Percentiles rank a stretch among this genome's conserved stretches.
Evolutionary conservation across 2,329 filamentous ascomycete species (phyloP).

Genomic region (Curvularia sp.): DNA sequence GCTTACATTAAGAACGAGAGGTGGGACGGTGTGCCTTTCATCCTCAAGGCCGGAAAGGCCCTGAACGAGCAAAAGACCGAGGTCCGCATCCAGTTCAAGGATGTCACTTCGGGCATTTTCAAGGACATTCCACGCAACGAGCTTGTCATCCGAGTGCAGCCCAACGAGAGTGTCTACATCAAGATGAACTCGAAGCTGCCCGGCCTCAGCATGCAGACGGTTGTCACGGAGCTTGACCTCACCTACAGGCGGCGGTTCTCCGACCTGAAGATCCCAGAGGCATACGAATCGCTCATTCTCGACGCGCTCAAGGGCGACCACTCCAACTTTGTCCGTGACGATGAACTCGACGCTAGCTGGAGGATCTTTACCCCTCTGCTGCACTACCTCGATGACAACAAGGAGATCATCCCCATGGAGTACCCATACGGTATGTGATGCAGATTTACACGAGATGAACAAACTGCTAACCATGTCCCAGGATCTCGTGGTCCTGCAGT

Average conservation of each 20-base stretch:
- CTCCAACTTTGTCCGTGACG: slow-evolving; percentile 79
- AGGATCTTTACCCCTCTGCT: slow-evolving; percentile 97
- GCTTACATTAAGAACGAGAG: slow-evolving; percentile 99
- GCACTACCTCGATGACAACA: slow-evolving; percentile 98
- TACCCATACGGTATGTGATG: slow-evolving; percentile 88
- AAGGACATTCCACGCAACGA: slow-evolving; percentile 99
- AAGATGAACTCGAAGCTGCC: slow-evolving; percentile 99
- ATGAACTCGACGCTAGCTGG: slow-evolving; percentile 95
- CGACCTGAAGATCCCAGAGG: slow-evolving; percentile 98
- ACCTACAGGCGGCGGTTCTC: slow-evolving; percentile 99
- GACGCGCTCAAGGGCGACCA: slow-evolving; percentile 98
- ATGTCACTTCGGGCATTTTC: slow-evolving; percentile 98
- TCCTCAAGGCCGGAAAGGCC: slow-evolving; percentile 98
- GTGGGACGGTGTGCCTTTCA: slow-evolving; percentile 99
- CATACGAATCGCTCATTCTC: slow-evolving; percentile 96
- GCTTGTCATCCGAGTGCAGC: slow-evolving; percentile 98
- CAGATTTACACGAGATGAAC: slow-evolving; percentile 7
- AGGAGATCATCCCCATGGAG: slow-evolving; percentile 99
- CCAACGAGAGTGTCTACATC: slow-evolving; percentile 99
- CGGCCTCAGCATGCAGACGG: slow-evolving; percentile 98
- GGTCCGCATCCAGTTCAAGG: slow-evolving; percentile 99
- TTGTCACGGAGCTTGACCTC: slow-evolving; percentile 96
- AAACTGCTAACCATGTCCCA: slow-evolving; percentile 53
- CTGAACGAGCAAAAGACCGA: slow-evolving; percentile 99
- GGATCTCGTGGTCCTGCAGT: slow-evolving; percentile 96